Percentiles rank a stretch among this genome's conserved stretches.
Evolutionary conservation across 2,329 filamentous ascomycete genomes (phyloP).

Genomic region (Sordariomycetes sp.): DNA sequence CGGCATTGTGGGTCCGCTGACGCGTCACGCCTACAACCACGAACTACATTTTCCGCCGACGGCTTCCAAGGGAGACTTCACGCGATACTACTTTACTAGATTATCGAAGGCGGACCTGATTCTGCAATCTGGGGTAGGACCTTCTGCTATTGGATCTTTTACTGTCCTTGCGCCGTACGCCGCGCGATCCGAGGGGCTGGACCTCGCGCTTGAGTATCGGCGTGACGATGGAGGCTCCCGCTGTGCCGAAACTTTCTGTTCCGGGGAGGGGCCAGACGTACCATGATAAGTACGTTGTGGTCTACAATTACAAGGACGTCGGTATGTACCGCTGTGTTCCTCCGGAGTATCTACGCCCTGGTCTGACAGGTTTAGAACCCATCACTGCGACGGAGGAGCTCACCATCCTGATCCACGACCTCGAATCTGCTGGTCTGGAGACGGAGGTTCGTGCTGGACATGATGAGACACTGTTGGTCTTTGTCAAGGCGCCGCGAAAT

Average conservation of each 20-base stretch:
- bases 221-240: conserved; percentile 1
- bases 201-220: neutral
- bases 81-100: neutral
- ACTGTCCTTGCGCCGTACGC: neutral
- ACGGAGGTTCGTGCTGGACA: conserved; percentile 61
- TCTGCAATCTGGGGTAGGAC: too few relatives aligned
- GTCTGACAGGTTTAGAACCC: conserved; percentile 13
- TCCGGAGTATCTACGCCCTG: neutral
- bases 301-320: conserved; percentile 20
- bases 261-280: conserved; percentile 1
- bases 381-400: conserved; percentile 20
- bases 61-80: neutral
- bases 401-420: conserved; percentile 36
- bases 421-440: conserved; percentile 50
- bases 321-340: conserved; percentile 13
- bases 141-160: too few relatives aligned
- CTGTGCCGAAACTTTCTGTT: neutral
- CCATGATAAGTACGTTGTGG: conserved; percentile 26
- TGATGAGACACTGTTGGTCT: conserved; percentile 53
- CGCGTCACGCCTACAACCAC: neutral
- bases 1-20: neutral
- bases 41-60: neutral
- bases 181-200: neutral
- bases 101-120: neutral
- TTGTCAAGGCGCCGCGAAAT: conserved; percentile 49